These are phyloP conservation scores for Sporothrix dimorphospora DNA, from an alignment of 2,329 filamentous ascomycete species.

Conservation along the genomic window DNA sequence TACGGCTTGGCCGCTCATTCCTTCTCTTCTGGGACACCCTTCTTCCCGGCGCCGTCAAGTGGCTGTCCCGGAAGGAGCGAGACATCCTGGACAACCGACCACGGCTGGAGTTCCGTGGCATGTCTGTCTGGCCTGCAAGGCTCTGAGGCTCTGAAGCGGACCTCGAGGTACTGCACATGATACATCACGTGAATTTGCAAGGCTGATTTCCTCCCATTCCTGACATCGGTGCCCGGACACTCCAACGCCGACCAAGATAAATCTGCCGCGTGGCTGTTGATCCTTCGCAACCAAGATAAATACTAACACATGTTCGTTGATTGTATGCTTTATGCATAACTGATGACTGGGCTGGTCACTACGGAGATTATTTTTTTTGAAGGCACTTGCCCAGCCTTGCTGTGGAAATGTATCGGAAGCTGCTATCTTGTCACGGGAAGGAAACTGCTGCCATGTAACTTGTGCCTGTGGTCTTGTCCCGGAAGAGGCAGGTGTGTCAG, in stretches of 20 bases:
- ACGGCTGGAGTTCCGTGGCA: neutral
- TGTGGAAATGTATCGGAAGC: no score
- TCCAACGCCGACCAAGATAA: neutral
- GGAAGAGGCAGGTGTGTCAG: no score
- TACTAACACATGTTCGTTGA: neutral
- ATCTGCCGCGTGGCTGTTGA: neutral
- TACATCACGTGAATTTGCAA: neutral
- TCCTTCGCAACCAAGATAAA: neutral
- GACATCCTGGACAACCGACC: neutral
- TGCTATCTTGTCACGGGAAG: no score
- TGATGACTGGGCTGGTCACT: neutral
- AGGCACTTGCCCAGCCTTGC: no score
- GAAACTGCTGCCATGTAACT: no score
- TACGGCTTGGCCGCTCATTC: neutral
- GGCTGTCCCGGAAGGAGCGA: neutral
- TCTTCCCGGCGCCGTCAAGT: neutral
- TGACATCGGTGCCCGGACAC: conserved; percentile 13
- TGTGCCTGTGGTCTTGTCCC: no score
- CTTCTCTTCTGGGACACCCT: neutral
- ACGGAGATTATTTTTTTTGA: neutral
- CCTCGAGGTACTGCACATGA: neutral
- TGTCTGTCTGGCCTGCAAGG: neutral
- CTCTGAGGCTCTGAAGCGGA: neutral
- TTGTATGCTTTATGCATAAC: neutral
- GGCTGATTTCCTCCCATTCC: neutral